Evolutionary conservation across 2,329 filamentous ascomycete species (phyloP).

Genomic region (Epichloe sibirici): DNA sequence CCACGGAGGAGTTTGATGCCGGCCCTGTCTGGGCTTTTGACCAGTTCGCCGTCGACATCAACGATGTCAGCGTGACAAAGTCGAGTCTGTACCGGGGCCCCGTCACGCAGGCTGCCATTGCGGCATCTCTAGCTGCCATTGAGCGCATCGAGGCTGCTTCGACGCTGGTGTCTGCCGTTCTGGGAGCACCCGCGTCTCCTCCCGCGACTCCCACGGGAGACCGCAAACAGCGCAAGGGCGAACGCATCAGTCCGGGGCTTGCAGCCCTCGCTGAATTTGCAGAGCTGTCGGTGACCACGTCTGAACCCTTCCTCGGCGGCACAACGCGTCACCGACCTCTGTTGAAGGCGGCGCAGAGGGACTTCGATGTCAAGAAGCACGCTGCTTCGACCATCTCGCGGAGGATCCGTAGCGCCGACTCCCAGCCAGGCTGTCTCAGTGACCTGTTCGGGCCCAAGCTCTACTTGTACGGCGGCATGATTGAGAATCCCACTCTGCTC

Average conservation of each 20-base stretch:
- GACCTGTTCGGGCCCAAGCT: slow-evolving; percentile 22
- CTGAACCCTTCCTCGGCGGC: slow-evolving; percentile 25
- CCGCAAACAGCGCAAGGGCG: not conserved
- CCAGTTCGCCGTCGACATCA: slow-evolving; percentile 28
- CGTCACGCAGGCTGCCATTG: slow-evolving; percentile 25
- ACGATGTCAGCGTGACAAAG: slow-evolving; percentile 26
- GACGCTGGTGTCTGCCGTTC: not conserved
- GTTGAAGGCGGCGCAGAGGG: slow-evolving; percentile 25
- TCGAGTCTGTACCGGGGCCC: slow-evolving; percentile 27
- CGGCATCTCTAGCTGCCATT: slow-evolving; percentile 24
- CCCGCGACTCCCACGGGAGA: slow-evolving; percentile 1
- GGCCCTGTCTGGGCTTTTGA: slow-evolving; percentile 32
- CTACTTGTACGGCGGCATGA: slow-evolving; percentile 28
- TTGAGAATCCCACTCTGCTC: slow-evolving; percentile 19
- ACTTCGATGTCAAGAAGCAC: slow-evolving; percentile 23
- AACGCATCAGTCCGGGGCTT: slow-evolving; percentile 13
- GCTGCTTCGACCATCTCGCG: slow-evolving; percentile 25
- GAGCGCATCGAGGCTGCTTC: slow-evolving; percentile 21
- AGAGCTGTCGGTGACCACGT: slow-evolving; percentile 19
- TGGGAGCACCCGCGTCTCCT: slow-evolving; percentile 3
- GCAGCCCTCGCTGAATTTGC: slow-evolving; percentile 15
- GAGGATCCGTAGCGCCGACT: slow-evolving; percentile 28
- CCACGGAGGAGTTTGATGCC: slow-evolving; percentile 28
- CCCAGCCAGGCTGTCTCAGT: slow-evolving; percentile 28
- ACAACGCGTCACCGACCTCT: slow-evolving; percentile 23